Percentiles rank a stretch among this genome's conserved stretches.
Evolutionary conservation across 352 stramenopile genomes (phyloP).

Genomic region (Phytophthora nicotianae): DNA sequence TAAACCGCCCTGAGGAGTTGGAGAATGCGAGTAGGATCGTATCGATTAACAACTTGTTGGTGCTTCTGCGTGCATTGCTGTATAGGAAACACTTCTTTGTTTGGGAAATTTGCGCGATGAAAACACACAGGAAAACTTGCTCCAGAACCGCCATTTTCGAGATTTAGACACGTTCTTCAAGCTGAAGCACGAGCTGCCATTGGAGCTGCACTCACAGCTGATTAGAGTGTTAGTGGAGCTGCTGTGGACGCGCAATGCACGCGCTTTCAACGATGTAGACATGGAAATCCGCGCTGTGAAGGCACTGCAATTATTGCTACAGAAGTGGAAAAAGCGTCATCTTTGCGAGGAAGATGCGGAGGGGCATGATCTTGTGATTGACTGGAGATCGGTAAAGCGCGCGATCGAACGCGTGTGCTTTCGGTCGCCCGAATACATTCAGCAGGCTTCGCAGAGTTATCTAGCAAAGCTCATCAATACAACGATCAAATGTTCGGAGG

Average conservation of each 20-base stretch:
- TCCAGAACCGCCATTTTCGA: conserved; percentile 71
- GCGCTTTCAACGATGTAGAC: conserved; percentile 54
- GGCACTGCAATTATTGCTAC: conserved; percentile 49
- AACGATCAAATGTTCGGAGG: conserved; percentile 58
- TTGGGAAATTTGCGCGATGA: conserved; percentile 36
- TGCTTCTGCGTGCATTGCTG: background rate
- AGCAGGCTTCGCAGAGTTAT: conserved; percentile 44
- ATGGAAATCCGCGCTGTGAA: conserved; percentile 53
- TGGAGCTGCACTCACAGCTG: conserved; percentile 44
- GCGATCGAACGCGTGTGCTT: conserved; percentile 65
- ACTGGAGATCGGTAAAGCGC: conserved; percentile 52
- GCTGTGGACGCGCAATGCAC: conserved; percentile 49
- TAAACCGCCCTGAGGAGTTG: conserved; percentile 5
- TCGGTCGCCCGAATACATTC: conserved; percentile 36
- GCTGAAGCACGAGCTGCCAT: conserved; percentile 65
- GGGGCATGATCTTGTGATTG: conserved; percentile 38
- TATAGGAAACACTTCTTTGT: conserved; percentile 45
- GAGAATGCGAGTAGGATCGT: background rate
- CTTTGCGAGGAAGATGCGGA: conserved; percentile 1
- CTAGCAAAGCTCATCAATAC: conserved; percentile 41
- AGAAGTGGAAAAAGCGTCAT: conserved; percentile 57
- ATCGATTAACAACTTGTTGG: background rate
- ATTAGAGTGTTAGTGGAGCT: conserved; percentile 54
- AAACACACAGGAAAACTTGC: background rate
- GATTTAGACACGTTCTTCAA: conserved; percentile 62